Evolutionary conservation across 495 filamentous ascomycete species (phyloP).

Genomic region (Aspergillus saccharolyticus): DNA sequence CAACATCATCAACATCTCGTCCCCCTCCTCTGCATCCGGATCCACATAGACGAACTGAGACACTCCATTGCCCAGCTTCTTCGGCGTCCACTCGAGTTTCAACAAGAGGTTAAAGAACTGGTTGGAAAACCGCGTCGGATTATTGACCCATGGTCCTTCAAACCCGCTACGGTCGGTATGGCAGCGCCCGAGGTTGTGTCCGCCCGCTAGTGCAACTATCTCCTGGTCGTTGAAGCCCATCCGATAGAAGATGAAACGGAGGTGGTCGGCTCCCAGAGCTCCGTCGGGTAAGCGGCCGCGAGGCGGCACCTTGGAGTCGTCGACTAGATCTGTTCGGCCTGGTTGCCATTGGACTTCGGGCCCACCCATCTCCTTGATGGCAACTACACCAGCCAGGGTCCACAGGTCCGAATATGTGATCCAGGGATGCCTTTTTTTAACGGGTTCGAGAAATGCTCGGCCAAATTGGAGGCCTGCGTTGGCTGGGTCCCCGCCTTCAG

Average conservation of each 20-base stretch:
- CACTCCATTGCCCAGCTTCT: constrained; percentile 47
- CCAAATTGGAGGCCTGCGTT: constrained; percentile 61
- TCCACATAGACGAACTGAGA: constrained; percentile 56
- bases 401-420: constrained; percentile 61
- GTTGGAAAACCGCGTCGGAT: constrained; percentile 60
- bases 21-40: constrained; percentile 48
- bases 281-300: constrained; percentile 55
- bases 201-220: constrained; percentile 57
- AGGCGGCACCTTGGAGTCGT: constrained; percentile 52
- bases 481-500: constrained; percentile 57
- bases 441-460: constrained; percentile 56
- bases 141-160: constrained; percentile 59
- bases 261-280: constrained; percentile 53
- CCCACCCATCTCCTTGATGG: constrained; percentile 54
- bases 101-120: constrained; percentile 56
- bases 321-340: constrained; percentile 54
- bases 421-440: constrained; percentile 55
- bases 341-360: constrained; percentile 50
- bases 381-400: constrained; percentile 56
- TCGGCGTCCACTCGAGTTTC: constrained; percentile 50
- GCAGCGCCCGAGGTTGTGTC: constrained; percentile 57
- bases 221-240: constrained; percentile 65
- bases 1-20: constrained; percentile 53
- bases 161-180: constrained; percentile 58
- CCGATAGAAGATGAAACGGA: constrained; percentile 54